phyloP scores from a whole-genome alignment of 768 basidiomycete species.

The Paxillus involutus region DNA sequence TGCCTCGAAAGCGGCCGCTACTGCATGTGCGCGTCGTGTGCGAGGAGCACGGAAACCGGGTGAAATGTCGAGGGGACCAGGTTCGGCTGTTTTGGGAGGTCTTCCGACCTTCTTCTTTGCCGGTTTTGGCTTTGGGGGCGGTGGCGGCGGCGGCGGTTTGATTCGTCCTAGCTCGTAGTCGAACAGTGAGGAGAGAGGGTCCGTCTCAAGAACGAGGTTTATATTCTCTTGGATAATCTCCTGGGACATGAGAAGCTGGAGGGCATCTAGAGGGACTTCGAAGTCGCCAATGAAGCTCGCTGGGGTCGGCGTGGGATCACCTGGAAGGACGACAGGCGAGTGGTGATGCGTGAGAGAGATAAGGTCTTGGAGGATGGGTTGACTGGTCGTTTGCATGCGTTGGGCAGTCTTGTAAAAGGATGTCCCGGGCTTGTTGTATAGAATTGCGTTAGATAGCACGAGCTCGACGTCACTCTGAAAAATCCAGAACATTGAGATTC shows the following conservation, averaged over 20 bases:
- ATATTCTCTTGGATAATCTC: constrained; percentile 52
- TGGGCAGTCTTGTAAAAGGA: constrained; percentile 68
- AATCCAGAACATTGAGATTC: neutral
- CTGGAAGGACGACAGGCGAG: neutral
- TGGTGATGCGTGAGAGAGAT: constrained; percentile 17
- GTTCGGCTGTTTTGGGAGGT: constrained; percentile 18
- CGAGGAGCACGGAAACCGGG: constrained; percentile 51
- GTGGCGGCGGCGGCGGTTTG: constrained; percentile 62
- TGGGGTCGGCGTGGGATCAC: neutral
- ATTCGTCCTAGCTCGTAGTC: constrained; percentile 60
- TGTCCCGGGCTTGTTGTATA: constrained; percentile 82
- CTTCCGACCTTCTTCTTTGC: constrained; percentile 39
- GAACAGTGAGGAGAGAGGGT: constrained; percentile 69
- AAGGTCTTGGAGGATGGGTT: constrained; percentile 35
- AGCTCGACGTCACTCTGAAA: constrained; percentile 76
- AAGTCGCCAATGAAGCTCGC: constrained; percentile 56
- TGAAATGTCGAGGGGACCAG: constrained; percentile 35
- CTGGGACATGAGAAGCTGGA: constrained; percentile 56
- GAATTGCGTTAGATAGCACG: constrained; percentile 81
- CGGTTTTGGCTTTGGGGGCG: constrained; percentile 43
- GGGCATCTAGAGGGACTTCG: constrained; percentile 61
- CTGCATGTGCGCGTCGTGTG: constrained; percentile 45
- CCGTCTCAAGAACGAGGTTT: constrained; percentile 52
- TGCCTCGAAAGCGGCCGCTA: constrained; percentile 43
- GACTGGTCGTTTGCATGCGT: constrained; percentile 50